These are phyloP conservation scores for Salinomyces thailandicus DNA, from an alignment of 2,329 filamentous ascomycete genomes.

Conservation along the genomic window DNA sequence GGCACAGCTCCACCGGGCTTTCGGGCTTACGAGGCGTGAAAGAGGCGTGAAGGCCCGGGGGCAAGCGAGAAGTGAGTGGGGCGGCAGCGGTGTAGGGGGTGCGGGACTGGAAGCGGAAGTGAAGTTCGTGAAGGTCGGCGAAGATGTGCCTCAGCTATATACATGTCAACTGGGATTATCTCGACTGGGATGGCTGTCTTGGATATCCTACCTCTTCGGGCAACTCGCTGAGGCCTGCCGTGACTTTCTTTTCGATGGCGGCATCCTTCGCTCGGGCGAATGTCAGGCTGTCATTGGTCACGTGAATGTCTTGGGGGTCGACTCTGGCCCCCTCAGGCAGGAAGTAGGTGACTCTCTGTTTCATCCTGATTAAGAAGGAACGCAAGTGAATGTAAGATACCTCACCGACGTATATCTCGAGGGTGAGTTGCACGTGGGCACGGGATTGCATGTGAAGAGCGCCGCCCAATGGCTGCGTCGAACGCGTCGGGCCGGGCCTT, in stretches of 20 bases:
- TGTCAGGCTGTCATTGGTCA: conserved; percentile 45
- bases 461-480: background rate
- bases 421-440: no score
- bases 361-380: conserved; percentile 45
- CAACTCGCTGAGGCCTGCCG: conserved; percentile 62
- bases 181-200: no score
- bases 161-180: conserved; percentile 2
- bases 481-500: background rate
- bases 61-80: conserved; percentile 64
- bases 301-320: conserved; percentile 51
- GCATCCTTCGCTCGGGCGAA: conserved; percentile 50
- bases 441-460: no score
- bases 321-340: conserved; percentile 54
- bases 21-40: conserved; percentile 50
- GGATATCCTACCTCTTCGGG: conserved; percentile 46
- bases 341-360: conserved; percentile 65
- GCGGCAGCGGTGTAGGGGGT: conserved; percentile 47
- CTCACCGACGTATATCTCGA: no score
- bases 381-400: no score
- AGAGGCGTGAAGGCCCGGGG: conserved; percentile 73
- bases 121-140: conserved; percentile 56
- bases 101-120: conserved; percentile 67
- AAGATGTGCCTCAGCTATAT: conserved; percentile 50
- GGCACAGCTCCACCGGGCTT: conserved; percentile 41
- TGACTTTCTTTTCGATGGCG: conserved; percentile 69